Percentiles rank a stretch among this genome's conserved stretches.
Conservation (phyloP, 2,329 filamentous ascomycete genomes). For the Lecanoromycetidae sp. region DNA sequence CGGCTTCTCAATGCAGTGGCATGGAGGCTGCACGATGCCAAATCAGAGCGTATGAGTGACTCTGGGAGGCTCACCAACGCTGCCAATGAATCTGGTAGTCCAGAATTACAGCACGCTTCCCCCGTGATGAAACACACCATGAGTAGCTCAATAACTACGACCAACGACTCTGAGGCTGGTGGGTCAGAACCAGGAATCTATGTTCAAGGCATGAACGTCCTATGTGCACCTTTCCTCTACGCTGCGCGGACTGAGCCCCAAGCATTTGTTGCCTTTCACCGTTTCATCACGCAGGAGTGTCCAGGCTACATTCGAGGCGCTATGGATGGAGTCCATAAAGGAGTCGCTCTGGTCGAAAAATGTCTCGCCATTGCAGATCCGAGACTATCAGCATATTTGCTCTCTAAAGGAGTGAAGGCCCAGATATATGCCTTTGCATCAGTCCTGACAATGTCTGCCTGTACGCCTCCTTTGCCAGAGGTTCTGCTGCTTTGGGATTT, state of each 20-base stretch:
- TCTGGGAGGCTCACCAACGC: slow-evolving; percentile 26
- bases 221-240: slow-evolving; percentile 91
- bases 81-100: slow-evolving; percentile 31
- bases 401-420: slow-evolving; percentile 75
- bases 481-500: slow-evolving; percentile 95
- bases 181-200: slow-evolving; percentile 66
- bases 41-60: slow-evolving; percentile 42
- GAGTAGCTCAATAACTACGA: slow-evolving; percentile 45
- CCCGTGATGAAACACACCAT: slow-evolving; percentile 13
- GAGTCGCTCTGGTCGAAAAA: slow-evolving; percentile 80
- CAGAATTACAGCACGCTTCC: slow-evolving; percentile 34
- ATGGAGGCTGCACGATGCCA: slow-evolving; percentile 79
- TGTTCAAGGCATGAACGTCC: slow-evolving; percentile 97
- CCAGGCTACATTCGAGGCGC: slow-evolving; percentile 89
- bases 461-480: slow-evolving; percentile 87
- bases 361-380: slow-evolving; percentile 84
- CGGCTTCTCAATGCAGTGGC: slow-evolving; percentile 88
- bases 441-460: slow-evolving; percentile 86
- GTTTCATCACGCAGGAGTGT: slow-evolving; percentile 74
- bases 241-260: slow-evolving; percentile 88
- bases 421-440: slow-evolving; percentile 95
- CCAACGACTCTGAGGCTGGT: slow-evolving; percentile 51
- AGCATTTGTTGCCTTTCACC: slow-evolving; percentile 82
- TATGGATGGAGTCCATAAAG: slow-evolving; percentile 94
- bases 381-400: slow-evolving; percentile 71